Conservation (phyloP, 2,329 filamentous ascomycete genomes). For the Botryotinia calthae region DNA sequence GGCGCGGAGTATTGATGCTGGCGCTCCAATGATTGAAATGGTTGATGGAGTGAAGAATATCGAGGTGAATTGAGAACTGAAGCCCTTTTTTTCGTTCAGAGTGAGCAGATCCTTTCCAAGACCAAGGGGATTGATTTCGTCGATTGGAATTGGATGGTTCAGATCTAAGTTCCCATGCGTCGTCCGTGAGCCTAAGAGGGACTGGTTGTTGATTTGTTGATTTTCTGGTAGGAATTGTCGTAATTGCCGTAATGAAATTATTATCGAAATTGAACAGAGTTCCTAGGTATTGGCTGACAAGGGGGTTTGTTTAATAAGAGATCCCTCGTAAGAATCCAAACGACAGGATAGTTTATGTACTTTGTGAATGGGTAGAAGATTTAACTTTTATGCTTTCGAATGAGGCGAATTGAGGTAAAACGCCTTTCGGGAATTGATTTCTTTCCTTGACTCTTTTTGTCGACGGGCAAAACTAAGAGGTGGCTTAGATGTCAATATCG, state of each 20-base stretch:
- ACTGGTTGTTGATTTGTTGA: too few relatives aligned
- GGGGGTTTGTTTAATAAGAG: neutral
- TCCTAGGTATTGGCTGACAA: neutral
- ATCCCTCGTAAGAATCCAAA: neutral
- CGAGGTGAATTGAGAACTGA: neutral
- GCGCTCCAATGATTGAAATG: neutral
- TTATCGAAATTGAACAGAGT: neutral
- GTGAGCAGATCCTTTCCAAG: neutral
- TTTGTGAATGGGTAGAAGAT: neutral
- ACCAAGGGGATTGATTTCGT: neutral
- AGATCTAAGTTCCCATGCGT: neutral
- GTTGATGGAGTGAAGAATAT: neutral
- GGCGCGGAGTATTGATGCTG: neutral
- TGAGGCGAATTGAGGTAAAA: neutral
- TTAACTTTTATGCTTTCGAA: neutral
- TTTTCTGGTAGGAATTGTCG: neutral
- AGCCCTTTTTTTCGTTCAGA: neutral
- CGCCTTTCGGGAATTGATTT: neutral
- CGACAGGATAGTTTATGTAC: neutral
- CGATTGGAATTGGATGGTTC: slow-evolving; percentile 11
- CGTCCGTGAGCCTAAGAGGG: neutral
- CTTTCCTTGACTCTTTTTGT: neutral
- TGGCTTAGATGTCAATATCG: neutral
- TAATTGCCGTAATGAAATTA: neutral
- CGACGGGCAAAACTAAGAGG: neutral